phyloP scores from a whole-genome alignment of 805 yeast species.

The Wickerhamomyces bisporus region DNA sequence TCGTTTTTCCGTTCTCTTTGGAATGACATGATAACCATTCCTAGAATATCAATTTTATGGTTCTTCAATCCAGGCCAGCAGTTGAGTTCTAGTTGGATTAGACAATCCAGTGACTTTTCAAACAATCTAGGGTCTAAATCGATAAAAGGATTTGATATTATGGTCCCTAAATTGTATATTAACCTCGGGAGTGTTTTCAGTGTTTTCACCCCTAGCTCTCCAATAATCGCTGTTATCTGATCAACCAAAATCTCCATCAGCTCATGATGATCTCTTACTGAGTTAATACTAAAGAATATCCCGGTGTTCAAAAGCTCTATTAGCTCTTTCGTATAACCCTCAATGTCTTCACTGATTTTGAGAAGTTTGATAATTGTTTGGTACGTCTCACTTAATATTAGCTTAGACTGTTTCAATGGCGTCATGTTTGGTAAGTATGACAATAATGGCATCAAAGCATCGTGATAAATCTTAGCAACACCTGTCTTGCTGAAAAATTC shows the following conservation, averaged over 20 bases:
- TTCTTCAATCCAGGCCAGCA: conserved; percentile 19
- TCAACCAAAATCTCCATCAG: conserved; percentile 8
- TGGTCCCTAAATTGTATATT: conserved; percentile 15
- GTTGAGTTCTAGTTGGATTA: conserved; percentile 12
- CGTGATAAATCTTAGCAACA: conserved; percentile 12
- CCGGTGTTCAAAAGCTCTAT: conserved; percentile 15
- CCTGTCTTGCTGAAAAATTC: conserved; percentile 16
- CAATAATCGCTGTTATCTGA: conserved; percentile 7
- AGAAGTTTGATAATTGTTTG: conserved; percentile 13
- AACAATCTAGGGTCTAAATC: conserved; percentile 12
- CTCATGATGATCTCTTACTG: conserved; percentile 16
- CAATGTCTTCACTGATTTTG: neutral
- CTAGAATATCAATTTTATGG: conserved; percentile 19
- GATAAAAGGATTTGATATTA: conserved; percentile 21
- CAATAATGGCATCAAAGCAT: conserved; percentile 18
- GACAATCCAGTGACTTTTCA: conserved; percentile 5
- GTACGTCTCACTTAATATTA: conserved; percentile 13
- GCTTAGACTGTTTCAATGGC: conserved; percentile 14
- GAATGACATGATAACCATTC: conserved; percentile 14
- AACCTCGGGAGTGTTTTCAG: conserved; percentile 17
- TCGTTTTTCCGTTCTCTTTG: conserved; percentile 7
- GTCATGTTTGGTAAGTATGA: conserved; percentile 22
- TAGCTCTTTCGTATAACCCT: conserved; percentile 2
- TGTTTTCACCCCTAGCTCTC: conserved; percentile 4
- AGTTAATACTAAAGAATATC: conserved; percentile 14